Base-by-base conservation (phyloP, 768 basidiomycete species). In the Termitomyces sp. region DNA sequence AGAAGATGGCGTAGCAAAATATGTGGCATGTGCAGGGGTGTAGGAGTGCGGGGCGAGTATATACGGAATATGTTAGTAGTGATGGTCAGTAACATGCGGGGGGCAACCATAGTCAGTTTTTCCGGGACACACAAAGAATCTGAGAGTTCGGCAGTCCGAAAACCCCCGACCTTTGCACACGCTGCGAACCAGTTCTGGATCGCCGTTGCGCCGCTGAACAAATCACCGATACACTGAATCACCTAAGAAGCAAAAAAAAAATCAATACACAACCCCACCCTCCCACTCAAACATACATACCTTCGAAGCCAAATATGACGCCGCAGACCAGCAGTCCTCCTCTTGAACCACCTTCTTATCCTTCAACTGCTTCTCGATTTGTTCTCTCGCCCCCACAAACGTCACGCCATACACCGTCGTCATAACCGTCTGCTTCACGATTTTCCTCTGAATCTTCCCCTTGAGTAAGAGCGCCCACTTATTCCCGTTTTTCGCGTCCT, bases 351-450 rank as follows among this genome's bases (percentile, higher is more conserved):
- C 87, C 26, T 83, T 81, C 54, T 86, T 77, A 54, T 91, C 90
- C 62, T 78, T 81, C 40, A 99, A 73, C 73, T 98, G 94, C 64
- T 73, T 88, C 71, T 94, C 90, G 54, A 98, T 97, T 73, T 98
- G 97, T 9, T 92, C 91, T 43, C 93, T 83, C 21, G 97, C 97
- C 37, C 97, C 97, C 53, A 98, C 74, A 72, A 86, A 95, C 0
- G 97, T 99, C 15, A 99, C 95, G 21, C 97, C 96, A 67, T 98
- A 98, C 35, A 98, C 96, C 3, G 96, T 98, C 0, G 96, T 99
- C 97, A 99, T 99, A 40, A 89, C 92, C 23, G 97, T 98, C 75
- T 98, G 96, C 77, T 99, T 99, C 63, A 99, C 96, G 17, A 97
- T 87, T 71, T 99, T 98, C 23, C 97, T 75, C 19, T 91, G 78